These are phyloP conservation scores for Phytophthora fragariaefolia DNA, from an alignment of 352 stramenopile genomes.

Conservation along the genomic window DNA sequence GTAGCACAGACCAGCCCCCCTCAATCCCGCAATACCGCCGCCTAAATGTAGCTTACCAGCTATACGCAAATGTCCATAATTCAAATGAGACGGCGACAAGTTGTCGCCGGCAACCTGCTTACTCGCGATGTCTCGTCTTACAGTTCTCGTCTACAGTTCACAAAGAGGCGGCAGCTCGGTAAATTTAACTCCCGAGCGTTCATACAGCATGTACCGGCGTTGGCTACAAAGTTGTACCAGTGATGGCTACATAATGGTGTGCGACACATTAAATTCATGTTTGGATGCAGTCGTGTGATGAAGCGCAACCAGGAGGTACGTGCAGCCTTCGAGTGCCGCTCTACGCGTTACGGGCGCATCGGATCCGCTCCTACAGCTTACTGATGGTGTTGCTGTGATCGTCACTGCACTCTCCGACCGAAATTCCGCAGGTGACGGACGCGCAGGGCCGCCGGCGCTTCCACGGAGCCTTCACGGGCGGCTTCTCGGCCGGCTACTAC, in stretches of 20 bases:
- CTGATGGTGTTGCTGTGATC: not conserved
- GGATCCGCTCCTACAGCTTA: not conserved
- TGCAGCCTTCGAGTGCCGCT: not conserved
- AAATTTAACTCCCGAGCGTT: too few relatives aligned
- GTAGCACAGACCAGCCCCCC: conserved; percentile 22
- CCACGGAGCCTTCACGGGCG: conserved; percentile 94
- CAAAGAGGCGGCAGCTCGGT: conserved; percentile 18
- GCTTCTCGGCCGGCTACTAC: conserved; percentile 94
- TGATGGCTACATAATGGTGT: conserved; percentile 15
- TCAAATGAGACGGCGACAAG: conserved; percentile 18
- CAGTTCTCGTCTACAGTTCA: conserved; percentile 11
- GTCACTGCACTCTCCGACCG: not conserved
- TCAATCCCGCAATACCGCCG: conserved; percentile 22
- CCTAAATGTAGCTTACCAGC: conserved; percentile 16
- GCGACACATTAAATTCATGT: not conserved
- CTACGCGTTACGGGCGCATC: not conserved
- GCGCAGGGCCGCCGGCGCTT: conserved; percentile 83
- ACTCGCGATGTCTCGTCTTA: conserved; percentile 21
- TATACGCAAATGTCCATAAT: conserved; percentile 27
- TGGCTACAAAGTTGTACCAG: too few relatives aligned
- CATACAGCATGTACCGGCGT: too few relatives aligned
- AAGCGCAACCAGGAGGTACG: conserved; percentile 72
- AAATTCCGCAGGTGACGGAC: conserved; percentile 61
- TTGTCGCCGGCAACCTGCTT: too few relatives aligned
- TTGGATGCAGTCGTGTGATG: conserved; percentile 33